Percentiles rank a stretch among this genome's conserved stretches.
Conservation (phyloP, 1,139 yeast genomes). For the Suhomyces choctaworum region DNA sequence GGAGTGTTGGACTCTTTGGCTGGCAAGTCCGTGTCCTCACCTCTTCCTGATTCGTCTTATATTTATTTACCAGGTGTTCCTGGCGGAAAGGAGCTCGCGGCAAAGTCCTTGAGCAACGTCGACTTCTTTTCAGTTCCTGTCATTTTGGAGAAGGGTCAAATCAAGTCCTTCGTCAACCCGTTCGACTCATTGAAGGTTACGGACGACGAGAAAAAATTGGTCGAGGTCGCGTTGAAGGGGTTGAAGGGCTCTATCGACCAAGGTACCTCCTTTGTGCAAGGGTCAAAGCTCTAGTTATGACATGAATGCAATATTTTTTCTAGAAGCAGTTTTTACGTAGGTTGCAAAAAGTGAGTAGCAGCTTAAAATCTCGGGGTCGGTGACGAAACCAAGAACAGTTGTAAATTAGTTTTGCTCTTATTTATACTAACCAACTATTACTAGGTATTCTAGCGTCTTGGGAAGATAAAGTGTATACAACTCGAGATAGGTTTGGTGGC, state of each 20-base stretch:
- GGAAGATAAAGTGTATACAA: no score
- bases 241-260: constrained; percentile 57
- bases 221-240: constrained; percentile 54
- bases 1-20: constrained; percentile 46
- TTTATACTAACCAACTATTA: no score
- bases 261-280: constrained; percentile 59
- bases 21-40: constrained; percentile 25
- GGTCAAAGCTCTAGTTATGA: constrained; percentile 38
- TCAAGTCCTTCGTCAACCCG: constrained; percentile 46
- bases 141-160: constrained; percentile 50
- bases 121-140: constrained; percentile 69
- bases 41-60: constrained; percentile 57
- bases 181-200: constrained; percentile 40
- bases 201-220: constrained; percentile 45
- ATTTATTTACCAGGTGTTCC: constrained; percentile 59
- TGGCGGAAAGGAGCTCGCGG: constrained; percentile 48
- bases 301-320: neutral
- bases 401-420: constrained; percentile 27
- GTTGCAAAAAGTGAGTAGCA: neutral
- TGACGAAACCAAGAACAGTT: constrained; percentile 14
- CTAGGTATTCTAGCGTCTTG: no score
- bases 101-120: constrained; percentile 36
- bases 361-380: neutral
- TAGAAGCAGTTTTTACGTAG: no score
- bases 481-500: no score